Conservation (phyloP, 805 yeast genomes). For the Zygosaccharomyces rouxii region DNA sequence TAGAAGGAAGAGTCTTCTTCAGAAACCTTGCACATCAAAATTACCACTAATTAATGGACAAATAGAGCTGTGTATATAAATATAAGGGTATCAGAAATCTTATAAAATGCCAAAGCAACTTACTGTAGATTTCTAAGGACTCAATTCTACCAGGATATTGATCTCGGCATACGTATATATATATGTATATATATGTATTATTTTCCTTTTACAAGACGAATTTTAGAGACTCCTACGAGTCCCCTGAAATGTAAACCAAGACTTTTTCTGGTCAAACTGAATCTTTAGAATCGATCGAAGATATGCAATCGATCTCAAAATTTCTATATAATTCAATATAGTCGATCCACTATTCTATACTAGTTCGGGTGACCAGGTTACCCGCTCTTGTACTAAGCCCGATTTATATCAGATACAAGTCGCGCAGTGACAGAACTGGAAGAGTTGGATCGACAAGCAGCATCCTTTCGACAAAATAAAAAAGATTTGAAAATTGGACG, state of each 20-base stretch:
- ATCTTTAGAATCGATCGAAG: neutral
- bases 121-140: no score
- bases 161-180: no score
- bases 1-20: no score
- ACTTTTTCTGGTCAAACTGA: neutral
- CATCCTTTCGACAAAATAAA: neutral
- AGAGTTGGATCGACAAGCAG: conserved; percentile 1
- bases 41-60: no score
- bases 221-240: neutral
- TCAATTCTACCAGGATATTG: no score
- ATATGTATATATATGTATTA: neutral
- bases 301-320: neutral
- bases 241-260: neutral
- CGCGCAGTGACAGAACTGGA: conserved; percentile 5
- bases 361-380: neutral
- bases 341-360: neutral
- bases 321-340: neutral
- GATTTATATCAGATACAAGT: conserved; percentile 1
- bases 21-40: no score
- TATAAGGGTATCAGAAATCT: no score
- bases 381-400: conserved; percentile 5
- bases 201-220: neutral
- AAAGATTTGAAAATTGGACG: neutral
- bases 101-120: no score
- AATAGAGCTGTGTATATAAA: no score